Evolutionary conservation across 2,329 filamentous ascomycete genomes (phyloP), one percentile per base, ranked within the genome.

Genomic region (Blastomyces silverae): DNA sequence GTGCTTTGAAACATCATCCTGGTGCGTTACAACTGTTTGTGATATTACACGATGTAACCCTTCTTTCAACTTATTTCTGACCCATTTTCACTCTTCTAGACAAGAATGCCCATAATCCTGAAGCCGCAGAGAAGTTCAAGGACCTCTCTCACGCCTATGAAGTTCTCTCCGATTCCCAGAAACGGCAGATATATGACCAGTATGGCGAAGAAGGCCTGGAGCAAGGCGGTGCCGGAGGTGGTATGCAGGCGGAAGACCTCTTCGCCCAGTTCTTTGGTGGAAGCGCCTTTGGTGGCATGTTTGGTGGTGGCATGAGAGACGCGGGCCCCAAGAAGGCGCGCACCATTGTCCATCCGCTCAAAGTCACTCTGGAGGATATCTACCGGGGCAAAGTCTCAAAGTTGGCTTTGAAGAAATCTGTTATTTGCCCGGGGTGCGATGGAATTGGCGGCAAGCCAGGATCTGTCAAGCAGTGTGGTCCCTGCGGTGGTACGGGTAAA

Each of bases 381-480:
- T 99, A 99, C 85, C 89, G 90, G 69, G 94, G 94, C 76, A 99
- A 99, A 84, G 87, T 96, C 68, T 97, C 93, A 65, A 99, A 99
- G 82, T 85, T 99, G 63, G 95, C 94, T 39, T 85, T 99, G 56
- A 94, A 99, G 80, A 95, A 96, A 76, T 97, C 93, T 15, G 89
- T 99, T 77, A 94, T 99, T 79, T 99, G 94, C 83, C 83, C 91
- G 70, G 92, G 92, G 81, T 99, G 94, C 78, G 89, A 94, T 66
- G 94, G 94, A 68, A 87, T 92, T 66, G 94, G 94, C 74, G 94
- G 94, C 70, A 99, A 99, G 83, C 93, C 97, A 70, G 94, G 94
- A 69, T 91, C 94, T n/a, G 93, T 97, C 69, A 93, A 92, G 82
- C 90, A 89, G 73, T 99, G 94, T 80, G 76, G 86, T 52, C 90